These are phyloP conservation scores for Myriangium duriaei DNA, from an alignment of 2,329 filamentous ascomycete species.

Conservation along the genomic window DNA sequence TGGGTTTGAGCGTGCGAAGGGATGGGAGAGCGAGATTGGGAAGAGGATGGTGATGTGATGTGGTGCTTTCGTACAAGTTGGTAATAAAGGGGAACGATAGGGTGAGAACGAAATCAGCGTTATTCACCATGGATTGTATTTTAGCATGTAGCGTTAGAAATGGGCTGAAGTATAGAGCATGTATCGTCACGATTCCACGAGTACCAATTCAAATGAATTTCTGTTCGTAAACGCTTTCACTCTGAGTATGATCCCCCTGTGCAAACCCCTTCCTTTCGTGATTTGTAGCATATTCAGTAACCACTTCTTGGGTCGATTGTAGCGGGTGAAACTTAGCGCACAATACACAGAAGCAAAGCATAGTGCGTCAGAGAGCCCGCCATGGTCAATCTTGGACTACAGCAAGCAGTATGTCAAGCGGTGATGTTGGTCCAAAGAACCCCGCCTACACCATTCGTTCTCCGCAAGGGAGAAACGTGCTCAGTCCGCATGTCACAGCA, in stretches of 20 bases:
- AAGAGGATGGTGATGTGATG: conserved; percentile 61
- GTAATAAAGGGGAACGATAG: background rate
- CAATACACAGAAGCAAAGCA: background rate
- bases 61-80: conserved; percentile 8
- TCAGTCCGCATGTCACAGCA: background rate
- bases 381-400: conserved; percentile 5
- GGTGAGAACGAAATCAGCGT: too few relatives aligned
- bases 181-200: too few relatives aligned
- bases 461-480: background rate
- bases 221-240: too few relatives aligned
- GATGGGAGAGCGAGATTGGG: conserved; percentile 79
- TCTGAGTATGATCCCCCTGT: too few relatives aligned
- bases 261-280: too few relatives aligned
- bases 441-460: background rate
- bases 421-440: conserved; percentile 2
- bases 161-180: too few relatives aligned
- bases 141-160: too few relatives aligned
- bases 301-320: too few relatives aligned
- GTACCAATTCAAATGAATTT: too few relatives aligned
- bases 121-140: too few relatives aligned
- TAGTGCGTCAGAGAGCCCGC: conserved; percentile 8
- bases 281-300: too few relatives aligned
- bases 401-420: too few relatives aligned
- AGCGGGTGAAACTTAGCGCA: conserved; percentile 8
- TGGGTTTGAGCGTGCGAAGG: conserved; percentile 66